A percentile compares a stretch with the other conserved stretches of the same genome.
phyloP scores from a whole-genome alignment of 2,329 filamentous ascomycete species.

The Aspergillus quadrilineatus region DNA sequence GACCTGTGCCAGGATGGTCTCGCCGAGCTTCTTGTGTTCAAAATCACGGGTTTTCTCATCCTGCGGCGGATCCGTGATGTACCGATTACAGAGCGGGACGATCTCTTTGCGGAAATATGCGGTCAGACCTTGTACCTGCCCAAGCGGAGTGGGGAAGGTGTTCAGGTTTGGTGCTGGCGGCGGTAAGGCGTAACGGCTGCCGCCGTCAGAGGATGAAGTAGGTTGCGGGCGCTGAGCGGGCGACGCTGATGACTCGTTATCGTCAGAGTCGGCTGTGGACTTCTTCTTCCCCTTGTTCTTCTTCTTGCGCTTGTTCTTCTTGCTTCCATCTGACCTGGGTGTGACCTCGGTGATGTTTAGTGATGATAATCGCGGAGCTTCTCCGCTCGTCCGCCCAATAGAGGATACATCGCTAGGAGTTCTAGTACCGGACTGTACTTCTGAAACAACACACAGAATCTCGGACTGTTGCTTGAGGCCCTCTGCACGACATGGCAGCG shows the following conservation, averaged over 20 bases:
- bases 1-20: conserved; percentile 45
- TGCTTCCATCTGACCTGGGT: conserved; percentile 14
- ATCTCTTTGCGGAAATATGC: conserved; percentile 40
- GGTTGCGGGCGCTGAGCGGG: conserved; percentile 20
- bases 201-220: conserved; percentile 16
- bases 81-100: conserved; percentile 39
- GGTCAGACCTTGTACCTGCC: conserved; percentile 40
- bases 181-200: conserved; percentile 21
- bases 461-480: conserved; percentile 51
- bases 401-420: conserved; percentile 35
- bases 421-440: conserved; percentile 32
- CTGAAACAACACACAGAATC: conserved; percentile 47
- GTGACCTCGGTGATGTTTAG: conserved; percentile 20
- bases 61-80: conserved; percentile 39
- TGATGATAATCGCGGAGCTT: conserved; percentile 17
- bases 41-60: conserved; percentile 42
- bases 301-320: conserved; percentile 28
- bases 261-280: conserved; percentile 12
- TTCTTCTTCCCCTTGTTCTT: conserved; percentile 30
- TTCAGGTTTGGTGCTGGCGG: conserved; percentile 38
- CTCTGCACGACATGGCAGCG: conserved; percentile 40
- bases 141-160: conserved; percentile 31
- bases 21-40: conserved; percentile 46
- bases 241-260: conserved; percentile 3
- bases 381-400: conserved; percentile 20